These are phyloP conservation scores for Stagonosporopsis tanaceti DNA, from an alignment of 2,329 filamentous ascomycete species.

Conservation along the genomic window DNA sequence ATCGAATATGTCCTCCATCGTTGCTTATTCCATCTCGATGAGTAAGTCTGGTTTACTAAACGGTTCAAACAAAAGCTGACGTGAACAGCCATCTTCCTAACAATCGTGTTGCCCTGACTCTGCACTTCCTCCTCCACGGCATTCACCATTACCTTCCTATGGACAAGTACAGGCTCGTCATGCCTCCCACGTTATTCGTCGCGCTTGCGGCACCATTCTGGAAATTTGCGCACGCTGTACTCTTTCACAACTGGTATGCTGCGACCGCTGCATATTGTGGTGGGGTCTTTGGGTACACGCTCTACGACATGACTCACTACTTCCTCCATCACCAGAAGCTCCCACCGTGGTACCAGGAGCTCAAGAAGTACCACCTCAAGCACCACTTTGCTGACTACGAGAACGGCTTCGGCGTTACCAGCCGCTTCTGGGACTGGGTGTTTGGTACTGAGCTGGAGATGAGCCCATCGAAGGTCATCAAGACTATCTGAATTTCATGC, in stretches of 20 bases:
- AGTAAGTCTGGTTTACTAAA: conserved; percentile 62
- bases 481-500: conserved; percentile 41
- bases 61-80: conserved; percentile 18
- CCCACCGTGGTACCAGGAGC: conserved; percentile 84
- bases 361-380: conserved; percentile 97
- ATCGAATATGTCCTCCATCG: conserved; percentile 90
- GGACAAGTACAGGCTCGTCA: conserved; percentile 96
- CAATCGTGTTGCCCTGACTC: conserved; percentile 83
- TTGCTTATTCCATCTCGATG: conserved; percentile 92
- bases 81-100: conserved; percentile 79
- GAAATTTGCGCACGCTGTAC: conserved; percentile 83
- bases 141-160: conserved; percentile 99
- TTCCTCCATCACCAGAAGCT: conserved; percentile 96
- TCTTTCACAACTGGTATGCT: conserved; percentile 85
- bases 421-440: conserved; percentile 90
- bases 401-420: conserved; percentile 96
- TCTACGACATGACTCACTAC: conserved; percentile 98
- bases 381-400: conserved; percentile 99
- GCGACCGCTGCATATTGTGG: conserved; percentile 83
- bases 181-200: conserved; percentile 91
- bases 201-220: conserved; percentile 88
- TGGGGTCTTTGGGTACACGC: conserved; percentile 93
- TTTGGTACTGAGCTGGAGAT: conserved; percentile 85
- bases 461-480: conserved; percentile 58
- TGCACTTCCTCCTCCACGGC: conserved; percentile 94